A percentile compares a stretch with the other conserved stretches of the same genome.
These are phyloP conservation scores for Edaphochlamys debaryana DNA, from an alignment of 139 green algal genomes.

Conservation along the genomic window DNA sequence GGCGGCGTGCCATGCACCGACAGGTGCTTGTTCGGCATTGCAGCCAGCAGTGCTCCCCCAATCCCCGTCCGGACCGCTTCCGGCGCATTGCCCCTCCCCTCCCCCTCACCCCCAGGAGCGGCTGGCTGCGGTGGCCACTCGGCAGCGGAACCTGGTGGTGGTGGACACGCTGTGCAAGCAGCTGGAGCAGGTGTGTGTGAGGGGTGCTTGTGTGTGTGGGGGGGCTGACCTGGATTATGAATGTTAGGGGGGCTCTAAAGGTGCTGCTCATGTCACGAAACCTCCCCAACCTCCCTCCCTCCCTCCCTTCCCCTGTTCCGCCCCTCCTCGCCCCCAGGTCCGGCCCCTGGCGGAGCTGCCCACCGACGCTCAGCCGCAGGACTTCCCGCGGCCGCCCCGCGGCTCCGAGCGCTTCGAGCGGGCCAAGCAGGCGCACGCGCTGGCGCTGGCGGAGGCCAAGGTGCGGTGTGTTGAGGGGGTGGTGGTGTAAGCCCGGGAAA, in stretches of 20 bases:
- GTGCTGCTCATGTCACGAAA: no score
- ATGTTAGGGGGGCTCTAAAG: no score
- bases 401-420: constrained; percentile 38
- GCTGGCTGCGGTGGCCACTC: not conserved
- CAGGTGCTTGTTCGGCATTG: no score
- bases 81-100: no score
- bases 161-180: constrained; percentile 35
- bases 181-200: constrained; percentile 28
- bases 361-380: constrained; percentile 11
- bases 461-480: no score
- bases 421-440: constrained; percentile 44
- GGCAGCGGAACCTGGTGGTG: constrained; percentile 35
- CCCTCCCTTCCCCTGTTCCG: not conserved
- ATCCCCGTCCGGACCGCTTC: no score
- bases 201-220: not conserved
- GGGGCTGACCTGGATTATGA: no score
- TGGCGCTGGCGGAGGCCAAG: constrained; percentile 51
- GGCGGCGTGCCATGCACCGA: no score
- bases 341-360: constrained; percentile 37
- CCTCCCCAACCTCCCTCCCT: no score
- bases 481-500: no score
- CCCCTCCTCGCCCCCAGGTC: constrained; percentile 30
- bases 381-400: constrained; percentile 32
- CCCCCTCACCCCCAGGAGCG: no score
- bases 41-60: no score